Base-by-base conservation (phyloP, 768 basidiomycete species). In the Boletus edulis region DNA sequence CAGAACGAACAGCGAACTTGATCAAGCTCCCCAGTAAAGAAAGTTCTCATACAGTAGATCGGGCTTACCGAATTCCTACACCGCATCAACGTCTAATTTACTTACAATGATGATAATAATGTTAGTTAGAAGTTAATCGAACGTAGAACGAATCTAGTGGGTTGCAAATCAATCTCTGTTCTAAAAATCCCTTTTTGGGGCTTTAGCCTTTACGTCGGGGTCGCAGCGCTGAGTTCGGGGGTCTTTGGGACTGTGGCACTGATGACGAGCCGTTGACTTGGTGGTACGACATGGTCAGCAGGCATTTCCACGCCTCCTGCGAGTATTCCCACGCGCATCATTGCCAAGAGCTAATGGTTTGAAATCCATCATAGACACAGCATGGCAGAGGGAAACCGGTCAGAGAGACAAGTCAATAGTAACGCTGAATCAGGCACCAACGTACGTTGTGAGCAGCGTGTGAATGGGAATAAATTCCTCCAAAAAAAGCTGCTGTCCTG, bases 401-500 rank as follows among this genome's bases (percentile, higher is more conserved):
- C 51, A 61, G 57, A 31, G 5, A 32, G 4, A 34, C 22, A 50
- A 39, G 18, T 14, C 11, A 34, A 46, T 31, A 9, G 40, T 11
- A 34, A 45, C 29, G 11, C 40, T 3, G 46, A 62, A 34, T 47
- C 29, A 52, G 52, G 48, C 11, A 52, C 31, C 9, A 46, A 72
- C 82, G 57, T 66, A 85, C 85, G 59, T 89, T 89, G 67, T 88
- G 86, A 12, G 91, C 91, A 7, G 89, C 90, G 68, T 90, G 88
- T 9, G 87, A 89, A 66, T 94, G 91, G 27, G 83, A 79, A 68
- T 92, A 91, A 3, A 87, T 75, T 27, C 92, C 92, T 5, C 94
- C 94, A 67, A 87, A 90, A 76, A 95, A 95, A 2, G 89, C 80
- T 1, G 87, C 80, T 0, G 92, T 93, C 67, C 88, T 85, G 59